Conservation (phyloP, 2,329 filamentous ascomycete species). For the Daldinia sp. region DNA sequence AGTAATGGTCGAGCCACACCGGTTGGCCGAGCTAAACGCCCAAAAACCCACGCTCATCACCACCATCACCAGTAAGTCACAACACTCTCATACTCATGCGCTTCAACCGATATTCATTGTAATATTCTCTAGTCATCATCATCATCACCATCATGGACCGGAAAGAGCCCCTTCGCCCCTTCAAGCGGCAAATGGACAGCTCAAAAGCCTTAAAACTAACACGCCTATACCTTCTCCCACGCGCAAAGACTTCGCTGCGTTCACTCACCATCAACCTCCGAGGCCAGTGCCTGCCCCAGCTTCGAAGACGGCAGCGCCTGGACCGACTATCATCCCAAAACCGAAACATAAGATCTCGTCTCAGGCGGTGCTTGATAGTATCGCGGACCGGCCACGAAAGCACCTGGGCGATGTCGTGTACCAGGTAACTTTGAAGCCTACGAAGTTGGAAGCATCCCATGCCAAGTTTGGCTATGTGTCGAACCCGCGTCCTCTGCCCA, state of each 20-base stretch:
- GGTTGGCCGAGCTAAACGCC: constrained; percentile 69
- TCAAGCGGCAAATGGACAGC: constrained; percentile 56
- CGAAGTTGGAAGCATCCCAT: constrained; percentile 59
- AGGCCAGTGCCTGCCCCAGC: constrained; percentile 54
- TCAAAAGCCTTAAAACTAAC: constrained; percentile 64
- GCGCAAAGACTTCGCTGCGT: constrained; percentile 55
- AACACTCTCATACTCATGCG: constrained; percentile 22
- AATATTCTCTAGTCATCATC: constrained; percentile 54
- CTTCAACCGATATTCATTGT: constrained; percentile 44
- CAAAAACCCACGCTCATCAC: constrained; percentile 73
- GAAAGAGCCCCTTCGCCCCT: constrained; percentile 61
- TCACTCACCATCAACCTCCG: constrained; percentile 63
- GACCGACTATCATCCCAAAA: constrained; percentile 63
- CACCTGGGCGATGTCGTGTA: constrained; percentile 91
- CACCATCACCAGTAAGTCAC: constrained; percentile 75
- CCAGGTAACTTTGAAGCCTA: constrained; percentile 71
- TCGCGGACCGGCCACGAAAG: constrained; percentile 76
- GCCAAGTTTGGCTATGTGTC: constrained; percentile 61
- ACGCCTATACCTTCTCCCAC: constrained; percentile 61
- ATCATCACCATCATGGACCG: constrained; percentile 70
- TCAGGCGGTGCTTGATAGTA: constrained; percentile 76
- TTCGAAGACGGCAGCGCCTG: constrained; percentile 51
- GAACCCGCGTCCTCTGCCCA: constrained; percentile 79
- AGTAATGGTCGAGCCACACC: constrained; percentile 72
- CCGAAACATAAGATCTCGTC: constrained; percentile 76